Evolutionary conservation across 2,329 filamentous ascomycete species (phyloP).

Genomic region (Calonectria pauciramosa): DNA sequence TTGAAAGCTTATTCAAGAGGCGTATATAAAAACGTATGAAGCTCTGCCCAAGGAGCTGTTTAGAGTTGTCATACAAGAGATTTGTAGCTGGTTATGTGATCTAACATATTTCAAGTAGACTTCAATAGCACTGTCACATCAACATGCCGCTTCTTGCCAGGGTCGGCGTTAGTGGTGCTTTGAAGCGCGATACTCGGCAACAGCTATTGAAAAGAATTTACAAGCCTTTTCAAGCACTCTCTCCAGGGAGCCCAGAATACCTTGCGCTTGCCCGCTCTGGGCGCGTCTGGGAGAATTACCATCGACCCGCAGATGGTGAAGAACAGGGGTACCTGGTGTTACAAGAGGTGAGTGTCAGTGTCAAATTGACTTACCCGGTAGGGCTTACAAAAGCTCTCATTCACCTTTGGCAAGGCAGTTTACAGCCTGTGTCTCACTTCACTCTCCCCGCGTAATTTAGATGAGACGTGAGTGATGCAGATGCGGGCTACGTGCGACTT

Average conservation of each 20-base stretch:
- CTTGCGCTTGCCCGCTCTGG: neutral
- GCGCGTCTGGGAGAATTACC: constrained; percentile 9
- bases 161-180: neutral
- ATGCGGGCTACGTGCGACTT: too few relatives aligned
- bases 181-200: neutral
- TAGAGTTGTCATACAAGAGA: too few relatives aligned
- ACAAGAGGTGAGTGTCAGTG: neutral
- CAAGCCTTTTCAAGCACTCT: neutral
- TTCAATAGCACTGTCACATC: too few relatives aligned
- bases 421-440: too few relatives aligned
- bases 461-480: too few relatives aligned
- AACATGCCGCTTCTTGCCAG: neutral
- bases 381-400: too few relatives aligned
- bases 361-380: neutral
- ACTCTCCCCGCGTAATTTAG: too few relatives aligned
- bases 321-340: neutral
- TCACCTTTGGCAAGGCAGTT: neutral
- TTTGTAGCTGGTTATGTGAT: too few relatives aligned
- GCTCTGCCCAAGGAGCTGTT: too few relatives aligned
- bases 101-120: too few relatives aligned
- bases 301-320: neutral
- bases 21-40: too few relatives aligned
- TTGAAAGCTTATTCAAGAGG: too few relatives aligned
- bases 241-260: neutral
- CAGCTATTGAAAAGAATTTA: neutral